Conservation (phyloP, 164 flowering plant genomes). For the Nymphaea thermarum region DNA sequence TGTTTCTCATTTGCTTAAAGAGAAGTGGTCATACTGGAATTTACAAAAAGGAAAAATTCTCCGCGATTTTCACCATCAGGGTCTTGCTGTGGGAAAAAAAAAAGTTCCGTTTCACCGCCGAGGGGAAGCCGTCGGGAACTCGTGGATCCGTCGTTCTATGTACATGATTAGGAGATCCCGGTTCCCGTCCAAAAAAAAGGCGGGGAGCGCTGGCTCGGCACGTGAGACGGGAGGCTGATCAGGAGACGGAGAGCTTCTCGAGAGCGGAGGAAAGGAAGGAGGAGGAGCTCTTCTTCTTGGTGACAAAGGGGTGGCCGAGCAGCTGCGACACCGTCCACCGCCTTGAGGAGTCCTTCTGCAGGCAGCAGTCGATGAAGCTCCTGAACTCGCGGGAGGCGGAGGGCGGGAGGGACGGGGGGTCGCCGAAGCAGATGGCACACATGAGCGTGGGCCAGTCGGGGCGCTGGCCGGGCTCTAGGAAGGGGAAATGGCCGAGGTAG, state of each 20-base stretch:
- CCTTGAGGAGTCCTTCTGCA: constrained; percentile 55
- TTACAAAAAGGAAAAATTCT: no score
- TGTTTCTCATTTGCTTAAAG: no score
- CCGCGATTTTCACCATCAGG: no score
- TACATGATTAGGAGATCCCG: no score
- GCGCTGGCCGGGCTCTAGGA: constrained; percentile 42
- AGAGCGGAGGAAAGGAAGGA: neutral
- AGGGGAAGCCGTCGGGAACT: no score
- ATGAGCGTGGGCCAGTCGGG: constrained; percentile 82
- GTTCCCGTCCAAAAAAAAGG: no score
- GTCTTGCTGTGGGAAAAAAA: no score
- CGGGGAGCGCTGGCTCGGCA: no score
- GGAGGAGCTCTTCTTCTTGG: constrained; percentile 3
- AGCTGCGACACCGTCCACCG: constrained; percentile 52
- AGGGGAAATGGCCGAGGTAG: constrained; percentile 66
- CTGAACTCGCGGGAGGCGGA: constrained; percentile 40
- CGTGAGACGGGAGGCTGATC: no score
- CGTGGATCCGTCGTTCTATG: no score
- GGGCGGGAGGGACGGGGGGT: constrained; percentile 48
- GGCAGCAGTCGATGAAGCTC: constrained; percentile 49
- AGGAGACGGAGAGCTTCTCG: neutral
- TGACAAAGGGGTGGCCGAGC: constrained; percentile 49
- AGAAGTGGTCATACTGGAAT: no score
- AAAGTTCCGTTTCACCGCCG: no score
- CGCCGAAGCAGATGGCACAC: constrained; percentile 80